Percentiles rank a stretch among this genome's conserved stretches.
phyloP scores from a whole-genome alignment of 495 filamentous ascomycete genomes.

The Cairneyella variabilis region DNA sequence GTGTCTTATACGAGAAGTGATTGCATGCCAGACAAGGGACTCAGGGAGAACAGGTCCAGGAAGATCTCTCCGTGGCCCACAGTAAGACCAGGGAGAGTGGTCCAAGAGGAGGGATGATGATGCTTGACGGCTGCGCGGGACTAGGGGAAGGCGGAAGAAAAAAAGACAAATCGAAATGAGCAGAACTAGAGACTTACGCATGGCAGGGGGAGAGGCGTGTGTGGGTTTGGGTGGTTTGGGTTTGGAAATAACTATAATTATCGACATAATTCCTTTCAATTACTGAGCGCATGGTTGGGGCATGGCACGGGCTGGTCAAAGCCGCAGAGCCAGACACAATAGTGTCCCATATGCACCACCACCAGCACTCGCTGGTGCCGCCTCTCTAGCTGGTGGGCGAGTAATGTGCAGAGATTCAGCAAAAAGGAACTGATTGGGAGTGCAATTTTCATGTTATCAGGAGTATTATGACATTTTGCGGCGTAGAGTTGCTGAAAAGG shows the following conservation, averaged over 20 bases:
- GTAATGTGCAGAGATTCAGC: neutral
- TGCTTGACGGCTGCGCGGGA: slow-evolving; percentile 18
- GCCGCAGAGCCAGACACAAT: too few species aligned
- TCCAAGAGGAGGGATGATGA: slow-evolving; percentile 7
- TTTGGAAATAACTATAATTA: slow-evolving; percentile 1
- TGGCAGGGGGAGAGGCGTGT: neutral
- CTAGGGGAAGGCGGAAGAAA: slow-evolving; percentile 18
- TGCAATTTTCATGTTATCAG: too few species aligned
- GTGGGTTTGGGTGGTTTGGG: neutral
- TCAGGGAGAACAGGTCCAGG: neutral
- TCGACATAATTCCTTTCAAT: neutral
- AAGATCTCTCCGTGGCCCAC: slow-evolving; percentile 2
- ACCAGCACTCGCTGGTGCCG: neutral
- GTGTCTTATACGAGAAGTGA: slow-evolving; percentile 20
- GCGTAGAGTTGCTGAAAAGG: too few species aligned
- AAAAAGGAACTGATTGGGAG: slow-evolving; percentile 8
- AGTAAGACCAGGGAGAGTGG: neutral
- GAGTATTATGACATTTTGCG: too few species aligned
- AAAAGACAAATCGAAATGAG: slow-evolving; percentile 23
- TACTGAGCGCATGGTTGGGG: neutral
- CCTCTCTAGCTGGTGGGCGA: slow-evolving; percentile 1
- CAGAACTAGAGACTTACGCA: neutral
- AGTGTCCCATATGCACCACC: too few species aligned
- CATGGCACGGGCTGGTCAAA: too few species aligned
- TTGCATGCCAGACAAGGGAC: slow-evolving; percentile 15